Evolutionary conservation across 345 rosid species (phyloP).

Genomic region (Syzygium oleosum): DNA sequence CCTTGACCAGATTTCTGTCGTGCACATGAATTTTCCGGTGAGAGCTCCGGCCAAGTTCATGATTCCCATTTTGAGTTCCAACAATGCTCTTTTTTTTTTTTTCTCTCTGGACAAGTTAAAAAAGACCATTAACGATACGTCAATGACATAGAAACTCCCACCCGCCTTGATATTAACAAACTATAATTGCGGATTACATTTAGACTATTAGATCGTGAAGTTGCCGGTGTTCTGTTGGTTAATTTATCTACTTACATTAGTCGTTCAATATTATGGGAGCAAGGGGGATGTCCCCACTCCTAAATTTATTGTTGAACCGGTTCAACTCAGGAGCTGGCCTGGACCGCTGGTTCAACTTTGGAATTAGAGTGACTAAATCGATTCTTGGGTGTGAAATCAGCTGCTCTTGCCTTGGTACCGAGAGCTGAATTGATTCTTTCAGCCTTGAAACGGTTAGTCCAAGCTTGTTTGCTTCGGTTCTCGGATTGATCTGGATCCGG

Average conservation of each 20-base stretch:
- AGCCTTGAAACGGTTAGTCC: not conserved
- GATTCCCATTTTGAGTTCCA: too few relatives aligned
- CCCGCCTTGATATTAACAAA: not conserved
- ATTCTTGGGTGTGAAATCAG: not conserved
- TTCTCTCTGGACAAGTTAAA: not conserved
- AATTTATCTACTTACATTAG: not conserved
- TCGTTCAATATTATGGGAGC: not conserved
- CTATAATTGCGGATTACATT: not conserved
- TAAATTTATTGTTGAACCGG: not conserved
- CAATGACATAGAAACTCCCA: not conserved
- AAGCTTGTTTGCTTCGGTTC: not conserved
- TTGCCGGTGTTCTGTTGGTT: not conserved
- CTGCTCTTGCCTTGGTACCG: not conserved
- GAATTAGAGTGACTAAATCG: not conserved
- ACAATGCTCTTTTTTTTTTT: too few relatives aligned
- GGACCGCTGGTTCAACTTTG: not conserved
- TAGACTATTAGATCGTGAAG: not conserved
- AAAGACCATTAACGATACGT: not conserved
- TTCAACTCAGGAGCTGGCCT: not conserved
- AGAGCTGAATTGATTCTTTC: not conserved
- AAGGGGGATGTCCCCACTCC: not conserved
- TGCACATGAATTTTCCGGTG: too few relatives aligned
- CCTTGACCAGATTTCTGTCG: too few relatives aligned
- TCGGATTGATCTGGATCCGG: not conserved
- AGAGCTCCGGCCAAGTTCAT: too few relatives aligned